Base-by-base conservation (phyloP, 768 basidiomycete species). In the Pisolithus orientalis region DNA sequence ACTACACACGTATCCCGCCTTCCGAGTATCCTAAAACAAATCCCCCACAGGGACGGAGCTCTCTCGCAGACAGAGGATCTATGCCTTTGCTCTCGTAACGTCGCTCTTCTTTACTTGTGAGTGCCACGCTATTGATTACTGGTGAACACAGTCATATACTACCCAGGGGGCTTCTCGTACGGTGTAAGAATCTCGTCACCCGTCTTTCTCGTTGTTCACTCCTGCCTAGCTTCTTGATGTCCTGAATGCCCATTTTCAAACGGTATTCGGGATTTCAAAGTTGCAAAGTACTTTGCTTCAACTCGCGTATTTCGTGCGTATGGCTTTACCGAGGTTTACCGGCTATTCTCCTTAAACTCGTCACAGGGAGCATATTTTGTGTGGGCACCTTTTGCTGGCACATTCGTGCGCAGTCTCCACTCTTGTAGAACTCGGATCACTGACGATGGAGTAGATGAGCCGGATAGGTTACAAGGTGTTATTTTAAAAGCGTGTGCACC, bases 231-330 rank as follows among this genome's bases (percentile, higher is more conserved):
- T 84, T 45, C 82, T 84, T 57, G 82, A 84, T 61, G 82, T 83
- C 49, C 72, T 83, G 53, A 83, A 83, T 60, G 79, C 84, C 44
- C 86, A 89, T 69, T 89, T 89, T 69, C 86, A 87, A 70, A 65
- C 66, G 2, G 77, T 86, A 38, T 85, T 89, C 62, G 72, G 73
- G 10, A 85, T 90, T 63, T 69, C 72, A 38, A 86, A 84, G 64
- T 73, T 84, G 27, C 80, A 87, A 67, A 87, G 85, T 50, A 86
- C 87, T 6, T 73, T 87, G 56, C 74, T 90, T 51, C 87, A 89
- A 58, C 72, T 87, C 24, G 84, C 85, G 5, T 88, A 87, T 62
- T 85, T 85, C 59, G 77, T 79, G 53, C 58, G 75, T 57, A 37
- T 44, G 24, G n/a, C n/a, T 42, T 34, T n/a, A 14, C 3, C 3